Evolutionary conservation across 1,284 basidiomycete genomes (phyloP), one percentile per base, ranked within the genome.

Genomic region (Ceratobasidium sp.): DNA sequence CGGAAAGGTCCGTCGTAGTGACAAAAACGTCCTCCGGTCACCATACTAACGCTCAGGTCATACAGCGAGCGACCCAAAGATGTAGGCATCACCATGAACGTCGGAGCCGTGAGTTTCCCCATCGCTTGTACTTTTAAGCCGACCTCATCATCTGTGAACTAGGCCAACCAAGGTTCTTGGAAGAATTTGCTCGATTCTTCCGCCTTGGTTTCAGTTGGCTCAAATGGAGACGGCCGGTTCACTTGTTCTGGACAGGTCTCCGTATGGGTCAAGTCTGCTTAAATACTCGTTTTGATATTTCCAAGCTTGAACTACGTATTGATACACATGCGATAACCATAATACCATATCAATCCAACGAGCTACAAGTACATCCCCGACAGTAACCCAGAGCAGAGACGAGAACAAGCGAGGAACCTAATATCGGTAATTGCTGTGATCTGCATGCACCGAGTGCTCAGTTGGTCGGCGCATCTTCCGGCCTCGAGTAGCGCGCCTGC

Each of bases 1-100:
- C 84, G 89, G 87, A 73, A 76, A 76, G 73, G 88, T 89, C 62
- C 75, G 86, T 83, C 23, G 8, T 25, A 28, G 28, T 5, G 16
- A 56, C 30, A 33, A n/a, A n/a, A n/a, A 33, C 30, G 23, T 64
- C 25, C 64, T 6, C 67, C 73, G 51, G 54, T 51, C 44, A 33
- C 38, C 16, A 72, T 61, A 25, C 23, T 40, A 59, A 70, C 42
- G 33, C 56, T 28, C 23, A 63, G 42, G 23, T 40, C 12, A n/a
- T 53, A 56, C 33, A 64, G 53, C 8, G 60, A 58, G 36, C 33
- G 53, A 14, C 21, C 56, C 40, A 44, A 33, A n/a, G 33, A 67
- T 21, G 30, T 48, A 23, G 46, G 33, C 23, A 46, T 40, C 21
- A 25, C 33, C 36, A 66, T 56, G 49, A 64, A 18, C 23, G 69